Conservation (phyloP, 805 yeast genomes). For the Pichia phayaonensis region DNA sequence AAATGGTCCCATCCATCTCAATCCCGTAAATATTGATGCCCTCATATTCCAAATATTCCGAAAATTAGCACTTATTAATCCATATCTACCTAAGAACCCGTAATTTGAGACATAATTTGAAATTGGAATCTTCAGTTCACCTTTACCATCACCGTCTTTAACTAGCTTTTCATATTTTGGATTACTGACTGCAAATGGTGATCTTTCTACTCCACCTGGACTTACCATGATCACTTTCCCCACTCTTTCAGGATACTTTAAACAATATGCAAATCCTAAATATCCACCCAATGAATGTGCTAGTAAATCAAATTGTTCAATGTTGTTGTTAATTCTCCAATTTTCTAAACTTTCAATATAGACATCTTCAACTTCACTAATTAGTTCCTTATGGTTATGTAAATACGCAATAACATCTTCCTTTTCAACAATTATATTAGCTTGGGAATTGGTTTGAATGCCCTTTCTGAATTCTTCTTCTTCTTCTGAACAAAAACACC, state of each 20-base stretch:
- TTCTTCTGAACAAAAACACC: constrained; percentile 8
- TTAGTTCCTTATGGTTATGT: constrained; percentile 30
- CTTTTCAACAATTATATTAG: constrained; percentile 3
- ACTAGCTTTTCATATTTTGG: constrained; percentile 20
- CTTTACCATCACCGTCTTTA: background rate
- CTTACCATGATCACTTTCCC: constrained; percentile 53
- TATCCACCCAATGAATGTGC: constrained; percentile 83
- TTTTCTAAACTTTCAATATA: constrained; percentile 53
- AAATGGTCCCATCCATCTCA: constrained; percentile 37
- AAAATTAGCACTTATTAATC: constrained; percentile 31
- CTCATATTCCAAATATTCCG: constrained; percentile 33
- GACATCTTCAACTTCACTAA: constrained; percentile 43
- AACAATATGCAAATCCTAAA: constrained; percentile 48
- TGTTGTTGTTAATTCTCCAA: constrained; percentile 47
- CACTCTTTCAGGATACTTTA: constrained; percentile 48
- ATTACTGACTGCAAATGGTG: constrained; percentile 50
- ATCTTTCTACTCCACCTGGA: constrained; percentile 75
- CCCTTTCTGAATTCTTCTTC: constrained; percentile 7
- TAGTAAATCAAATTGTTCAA: constrained; percentile 51
- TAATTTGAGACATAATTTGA: constrained; percentile 37
- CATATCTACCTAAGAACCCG: constrained; percentile 41
- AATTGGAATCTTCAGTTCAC: constrained; percentile 21
- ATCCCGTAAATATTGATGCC: constrained; percentile 39
- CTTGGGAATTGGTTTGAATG: background rate
- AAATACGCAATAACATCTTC: constrained; percentile 17